Evolutionary conservation across 257 asterid species (phyloP), one percentile per base, ranked within the genome.

Genomic region (Plantago major): DNA sequence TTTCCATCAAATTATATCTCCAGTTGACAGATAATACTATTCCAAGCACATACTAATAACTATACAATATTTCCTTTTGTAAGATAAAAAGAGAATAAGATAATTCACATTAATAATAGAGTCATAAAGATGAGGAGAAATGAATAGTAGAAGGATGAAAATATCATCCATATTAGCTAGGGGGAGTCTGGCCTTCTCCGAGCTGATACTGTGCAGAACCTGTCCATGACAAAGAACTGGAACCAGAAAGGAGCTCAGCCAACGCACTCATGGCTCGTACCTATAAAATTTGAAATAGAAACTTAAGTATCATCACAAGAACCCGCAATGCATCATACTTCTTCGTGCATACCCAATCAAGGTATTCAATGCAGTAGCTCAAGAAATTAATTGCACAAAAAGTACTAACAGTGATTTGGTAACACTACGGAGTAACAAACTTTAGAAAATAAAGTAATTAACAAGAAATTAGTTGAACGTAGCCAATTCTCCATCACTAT

Each of bases 211-310:
- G 15, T 66, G 67, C 68, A 15, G 71, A 53, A 22, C 17, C 30
- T 7, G 66, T 47, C 5, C 65, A 54, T 58, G 73, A 18, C 58
- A 48, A 48, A 46, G 81, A 30, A 64, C 73, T 76, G 18, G 84
- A 67, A 33, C 79, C 89, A n/a, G 95, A 77, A 43, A 91, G 96
- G 15, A 84, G 74, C 55, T 85, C 84, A 67, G 96, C 87, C 63
- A 91, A 67, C 46, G 92, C 84, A 70, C 82, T 84, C 98, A 91
- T 91, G 73, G 96, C 96, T 70, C 94, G 82, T 11, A 90, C 89
- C 86, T 79, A 65, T 71, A 62, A 55, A 0, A 40, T 49, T 26
- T 42, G 18, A 53, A 58, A 43, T 44, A 50, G 13, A 59, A 58
- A 43, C 17, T 42, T 37, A 12, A 58, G 16, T 7, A 40, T 30